Conservation (phyloP, 352 stramenopile species). For the Sclerospora graminicola region DNA sequence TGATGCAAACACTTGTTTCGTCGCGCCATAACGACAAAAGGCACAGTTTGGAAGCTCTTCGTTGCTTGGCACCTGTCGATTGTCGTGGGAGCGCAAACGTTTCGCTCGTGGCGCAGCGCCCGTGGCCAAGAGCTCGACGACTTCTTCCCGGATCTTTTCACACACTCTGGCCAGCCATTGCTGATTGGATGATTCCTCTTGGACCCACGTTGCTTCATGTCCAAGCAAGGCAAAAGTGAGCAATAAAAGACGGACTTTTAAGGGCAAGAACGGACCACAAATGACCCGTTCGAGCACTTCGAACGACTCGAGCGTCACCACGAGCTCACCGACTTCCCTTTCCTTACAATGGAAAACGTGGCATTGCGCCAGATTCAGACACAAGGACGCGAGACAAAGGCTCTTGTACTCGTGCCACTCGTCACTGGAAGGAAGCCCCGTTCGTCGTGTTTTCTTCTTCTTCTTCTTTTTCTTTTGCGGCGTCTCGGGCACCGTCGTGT, state of each 20-base stretch:
- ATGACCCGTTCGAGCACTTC: constrained; percentile 17
- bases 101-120: no score
- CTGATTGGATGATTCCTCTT: constrained; percentile 5
- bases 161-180: constrained; percentile 26
- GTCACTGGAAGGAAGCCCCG: constrained; percentile 2
- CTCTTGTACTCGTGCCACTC: constrained; percentile 9
- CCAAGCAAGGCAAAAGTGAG: constrained; percentile 21
- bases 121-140: constrained; percentile 23
- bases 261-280: constrained; percentile 9
- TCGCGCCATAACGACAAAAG: no score
- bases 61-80: no score
- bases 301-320: constrained; percentile 11
- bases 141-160: constrained; percentile 30
- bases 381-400: constrained; percentile 23
- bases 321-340: constrained; percentile 7
- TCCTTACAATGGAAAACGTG: constrained; percentile 17
- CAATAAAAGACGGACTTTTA: constrained; percentile 22
- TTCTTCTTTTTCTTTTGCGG: constrained; percentile 21
- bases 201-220: constrained; percentile 4
- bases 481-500: constrained; percentile 15
- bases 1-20: no score
- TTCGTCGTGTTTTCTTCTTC: no score
- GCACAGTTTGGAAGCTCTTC: no score
- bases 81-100: no score
- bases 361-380: constrained; percentile 30